Conservation (phyloP, 495 filamentous ascomycete genomes). For the Aspergillus haitiensis region DNA sequence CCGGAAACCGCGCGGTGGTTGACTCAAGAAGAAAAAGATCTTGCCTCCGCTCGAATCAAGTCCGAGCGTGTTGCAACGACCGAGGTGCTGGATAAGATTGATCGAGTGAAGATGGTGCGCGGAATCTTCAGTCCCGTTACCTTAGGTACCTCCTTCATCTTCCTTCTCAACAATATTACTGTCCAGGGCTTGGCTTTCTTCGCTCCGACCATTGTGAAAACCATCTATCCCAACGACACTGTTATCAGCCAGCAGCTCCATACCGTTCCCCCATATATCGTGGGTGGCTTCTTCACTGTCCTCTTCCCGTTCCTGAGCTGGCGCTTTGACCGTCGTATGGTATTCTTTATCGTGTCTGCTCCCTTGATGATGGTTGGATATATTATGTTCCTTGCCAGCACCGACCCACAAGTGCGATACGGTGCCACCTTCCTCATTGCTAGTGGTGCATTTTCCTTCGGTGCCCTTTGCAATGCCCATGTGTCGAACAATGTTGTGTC, state of each 20-base stretch:
- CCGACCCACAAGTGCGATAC: conserved; percentile 56
- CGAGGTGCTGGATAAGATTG: conserved; percentile 56
- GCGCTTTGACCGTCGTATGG: conserved; percentile 52
- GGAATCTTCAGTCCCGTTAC: conserved; percentile 55
- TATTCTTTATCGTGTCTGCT: conserved; percentile 47
- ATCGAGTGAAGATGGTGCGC: conserved; percentile 42
- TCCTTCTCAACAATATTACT: conserved; percentile 57
- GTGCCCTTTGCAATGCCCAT: conserved; percentile 64
- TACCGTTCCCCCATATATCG: conserved; percentile 70
- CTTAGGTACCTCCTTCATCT: conserved; percentile 47
- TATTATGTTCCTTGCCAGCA: conserved; percentile 67
- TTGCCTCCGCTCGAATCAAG: conserved; percentile 60
- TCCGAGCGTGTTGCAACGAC: conserved; percentile 67
- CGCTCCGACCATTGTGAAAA: conserved; percentile 66
- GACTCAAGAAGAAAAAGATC: conserved; percentile 59
- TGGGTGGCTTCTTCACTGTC: conserved; percentile 67
- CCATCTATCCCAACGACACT: conserved; percentile 56
- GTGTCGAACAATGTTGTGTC: conserved; percentile 68
- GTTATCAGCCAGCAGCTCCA: conserved; percentile 62
- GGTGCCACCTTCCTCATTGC: conserved; percentile 72
- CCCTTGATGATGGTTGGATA: conserved; percentile 67
- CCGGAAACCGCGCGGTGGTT: conserved; percentile 66
- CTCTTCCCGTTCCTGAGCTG: conserved; percentile 61
- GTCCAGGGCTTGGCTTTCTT: conserved; percentile 67
- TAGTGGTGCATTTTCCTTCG: conserved; percentile 55